Evolutionary conservation across 2,329 filamentous ascomycete species (phyloP).

Genomic region (Aspergillus cejpii): DNA sequence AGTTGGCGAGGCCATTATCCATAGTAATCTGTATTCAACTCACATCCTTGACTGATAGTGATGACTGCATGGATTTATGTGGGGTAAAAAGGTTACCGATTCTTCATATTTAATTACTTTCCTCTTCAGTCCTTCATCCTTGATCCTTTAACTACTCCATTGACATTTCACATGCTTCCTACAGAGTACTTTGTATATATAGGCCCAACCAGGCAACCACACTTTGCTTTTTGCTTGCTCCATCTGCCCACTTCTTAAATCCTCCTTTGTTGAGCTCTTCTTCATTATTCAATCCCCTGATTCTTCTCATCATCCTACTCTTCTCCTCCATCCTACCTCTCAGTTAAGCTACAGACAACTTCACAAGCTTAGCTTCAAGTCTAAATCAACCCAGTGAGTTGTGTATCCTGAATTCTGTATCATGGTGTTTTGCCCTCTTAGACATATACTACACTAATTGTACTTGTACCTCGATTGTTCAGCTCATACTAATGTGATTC

Average conservation of each 20-base stretch:
- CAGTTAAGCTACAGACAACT: neutral
- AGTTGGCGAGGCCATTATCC: no score
- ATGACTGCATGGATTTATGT: no score
- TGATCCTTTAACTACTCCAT: neutral
- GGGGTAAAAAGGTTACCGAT: neutral
- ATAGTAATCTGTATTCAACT: no score
- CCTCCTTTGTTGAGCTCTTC: neutral
- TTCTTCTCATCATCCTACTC: neutral
- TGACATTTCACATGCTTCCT: no score
- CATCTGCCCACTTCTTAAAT: no score
- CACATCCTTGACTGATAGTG: no score
- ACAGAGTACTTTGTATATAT: neutral
- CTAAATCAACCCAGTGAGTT: neutral
- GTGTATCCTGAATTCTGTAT: no score
- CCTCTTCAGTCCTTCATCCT: neutral
- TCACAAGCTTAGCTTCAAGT: neutral
- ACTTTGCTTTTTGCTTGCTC: no score
- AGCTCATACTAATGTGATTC: neutral
- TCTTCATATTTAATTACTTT: neutral
- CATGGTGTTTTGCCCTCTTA: no score
- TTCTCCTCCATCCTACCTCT: neutral
- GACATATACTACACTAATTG: no score
- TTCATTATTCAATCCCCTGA: slow-evolving; percentile 2
- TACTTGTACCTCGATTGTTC: no score
- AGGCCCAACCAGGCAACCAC: no score